These are phyloP conservation scores for Cytospora schulzeri DNA, from an alignment of 2,329 filamentous ascomycete species.

Conservation along the genomic window DNA sequence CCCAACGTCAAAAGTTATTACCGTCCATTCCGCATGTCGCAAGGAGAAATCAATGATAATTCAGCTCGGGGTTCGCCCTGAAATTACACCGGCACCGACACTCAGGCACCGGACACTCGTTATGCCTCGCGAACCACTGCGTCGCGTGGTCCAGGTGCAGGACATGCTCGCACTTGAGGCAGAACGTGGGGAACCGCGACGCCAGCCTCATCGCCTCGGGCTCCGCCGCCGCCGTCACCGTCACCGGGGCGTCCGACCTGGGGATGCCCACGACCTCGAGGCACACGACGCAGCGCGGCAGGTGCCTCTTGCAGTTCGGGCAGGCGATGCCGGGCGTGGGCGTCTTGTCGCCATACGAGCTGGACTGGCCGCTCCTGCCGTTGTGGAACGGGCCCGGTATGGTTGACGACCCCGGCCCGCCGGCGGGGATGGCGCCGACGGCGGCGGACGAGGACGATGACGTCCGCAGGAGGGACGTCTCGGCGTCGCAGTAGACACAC, in stretches of 20 bases:
- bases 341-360: slow-evolving; percentile 59
- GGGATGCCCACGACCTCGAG: slow-evolving; percentile 67
- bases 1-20: background rate
- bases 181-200: slow-evolving; percentile 68
- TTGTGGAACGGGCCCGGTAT: slow-evolving; percentile 31
- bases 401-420: slow-evolving; percentile 12
- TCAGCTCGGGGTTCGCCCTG: slow-evolving; percentile 60
- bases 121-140: slow-evolving; percentile 66
- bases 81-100: slow-evolving; percentile 68
- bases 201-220: slow-evolving; percentile 46
- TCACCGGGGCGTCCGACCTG: slow-evolving; percentile 59
- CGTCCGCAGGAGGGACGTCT: slow-evolving; percentile 43
- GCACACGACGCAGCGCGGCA: slow-evolving; percentile 69
- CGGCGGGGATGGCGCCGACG: background rate
- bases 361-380: slow-evolving; percentile 46
- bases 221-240: slow-evolving; percentile 44
- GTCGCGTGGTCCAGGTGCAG: slow-evolving; percentile 68
- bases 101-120: slow-evolving; percentile 69
- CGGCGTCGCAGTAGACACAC: slow-evolving; percentile 74
- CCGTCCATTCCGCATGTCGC: background rate
- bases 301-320: slow-evolving; percentile 66
- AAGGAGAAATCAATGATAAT: slow-evolving; percentile 44
- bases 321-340: slow-evolving; percentile 63
- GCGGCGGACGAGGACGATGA: slow-evolving; percentile 24
- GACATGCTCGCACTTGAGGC: slow-evolving; percentile 68